Evolutionary conservation across 2,329 filamentous ascomycete genomes (phyloP).

Genomic region (Diaporthe nobilis): DNA sequence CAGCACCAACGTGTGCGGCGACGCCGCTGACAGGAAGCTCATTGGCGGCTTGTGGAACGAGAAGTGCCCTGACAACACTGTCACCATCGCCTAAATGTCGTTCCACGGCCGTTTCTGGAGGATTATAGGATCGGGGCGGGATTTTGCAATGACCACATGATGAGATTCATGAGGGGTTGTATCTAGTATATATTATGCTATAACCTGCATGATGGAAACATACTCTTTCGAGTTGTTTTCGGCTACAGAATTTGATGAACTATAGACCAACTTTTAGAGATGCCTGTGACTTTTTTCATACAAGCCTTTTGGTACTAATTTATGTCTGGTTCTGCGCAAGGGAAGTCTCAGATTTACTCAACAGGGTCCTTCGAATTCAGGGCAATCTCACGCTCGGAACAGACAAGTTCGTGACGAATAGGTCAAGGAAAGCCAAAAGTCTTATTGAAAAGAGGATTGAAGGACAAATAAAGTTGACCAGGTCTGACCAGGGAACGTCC

Average conservation of each 20-base stretch:
- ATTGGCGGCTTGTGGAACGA: not conserved
- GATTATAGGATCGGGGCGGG: not conserved
- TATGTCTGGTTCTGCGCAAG: not conserved
- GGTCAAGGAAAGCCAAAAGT: no score
- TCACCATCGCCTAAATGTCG: not conserved
- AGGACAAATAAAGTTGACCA: no score
- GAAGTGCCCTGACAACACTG: constrained; percentile 8
- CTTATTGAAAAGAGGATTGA: no score
- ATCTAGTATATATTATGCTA: not conserved
- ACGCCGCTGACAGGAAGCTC: constrained; percentile 1
- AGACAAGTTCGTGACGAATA: no score
- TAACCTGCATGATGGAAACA: not conserved
- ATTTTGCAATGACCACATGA: constrained; percentile 18
- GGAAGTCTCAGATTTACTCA: not conserved
- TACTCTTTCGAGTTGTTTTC: not conserved
- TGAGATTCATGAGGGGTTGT: not conserved
- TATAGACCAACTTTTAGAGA: not conserved
- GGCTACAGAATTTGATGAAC: not conserved
- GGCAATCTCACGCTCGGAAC: no score
- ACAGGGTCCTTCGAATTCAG: not conserved
- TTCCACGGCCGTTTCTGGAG: not conserved
- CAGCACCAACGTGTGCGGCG: not conserved
- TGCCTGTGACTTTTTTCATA: not conserved
- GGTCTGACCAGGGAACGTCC: not conserved
- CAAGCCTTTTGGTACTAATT: no score